Evolutionary conservation across 352 stramenopile genomes (phyloP).

Genomic region (Elongisporangium anandrum): DNA sequence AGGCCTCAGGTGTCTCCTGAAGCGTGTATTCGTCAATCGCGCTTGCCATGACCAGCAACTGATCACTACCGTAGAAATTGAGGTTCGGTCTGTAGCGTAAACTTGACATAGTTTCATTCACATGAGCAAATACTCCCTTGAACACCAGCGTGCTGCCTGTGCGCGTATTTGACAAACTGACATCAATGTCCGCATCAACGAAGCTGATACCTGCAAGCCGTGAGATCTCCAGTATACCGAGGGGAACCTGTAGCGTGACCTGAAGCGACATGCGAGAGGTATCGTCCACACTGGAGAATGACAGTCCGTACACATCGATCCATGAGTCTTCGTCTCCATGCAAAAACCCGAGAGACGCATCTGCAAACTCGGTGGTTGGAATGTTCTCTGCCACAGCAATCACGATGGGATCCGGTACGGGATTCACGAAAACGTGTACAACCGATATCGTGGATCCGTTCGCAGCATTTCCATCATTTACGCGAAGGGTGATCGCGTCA

Average conservation of each 20-base stretch:
- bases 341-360: constrained; percentile 13
- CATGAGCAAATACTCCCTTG: constrained; percentile 33
- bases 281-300: constrained; percentile 45
- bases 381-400: constrained; percentile 23
- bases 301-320: constrained; percentile 21
- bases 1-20: constrained; percentile 23
- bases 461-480: constrained; percentile 30
- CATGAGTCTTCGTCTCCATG: constrained; percentile 47
- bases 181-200: constrained; percentile 6
- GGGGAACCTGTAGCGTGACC: constrained; percentile 4
- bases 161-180: not conserved
- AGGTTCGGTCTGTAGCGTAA: constrained; percentile 35
- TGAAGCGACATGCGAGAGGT: constrained; percentile 22
- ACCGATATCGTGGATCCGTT: constrained; percentile 29
- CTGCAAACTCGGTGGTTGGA: constrained; percentile 21
- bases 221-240: constrained; percentile 8
- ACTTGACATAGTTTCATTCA: constrained; percentile 32
- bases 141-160: constrained; percentile 4
- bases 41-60: constrained; percentile 27
- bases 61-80: constrained; percentile 45
- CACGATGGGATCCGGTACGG: constrained; percentile 21
- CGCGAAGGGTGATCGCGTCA: constrained; percentile 36
- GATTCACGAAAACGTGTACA: constrained; percentile 27
- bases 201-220: constrained; percentile 17
- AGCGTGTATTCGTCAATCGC: constrained; percentile 43